Percentiles rank a stretch among this genome's conserved stretches.
phyloP scores from a whole-genome alignment of 75 land plant genomes.

The Ceratopteris richardii region DNA sequence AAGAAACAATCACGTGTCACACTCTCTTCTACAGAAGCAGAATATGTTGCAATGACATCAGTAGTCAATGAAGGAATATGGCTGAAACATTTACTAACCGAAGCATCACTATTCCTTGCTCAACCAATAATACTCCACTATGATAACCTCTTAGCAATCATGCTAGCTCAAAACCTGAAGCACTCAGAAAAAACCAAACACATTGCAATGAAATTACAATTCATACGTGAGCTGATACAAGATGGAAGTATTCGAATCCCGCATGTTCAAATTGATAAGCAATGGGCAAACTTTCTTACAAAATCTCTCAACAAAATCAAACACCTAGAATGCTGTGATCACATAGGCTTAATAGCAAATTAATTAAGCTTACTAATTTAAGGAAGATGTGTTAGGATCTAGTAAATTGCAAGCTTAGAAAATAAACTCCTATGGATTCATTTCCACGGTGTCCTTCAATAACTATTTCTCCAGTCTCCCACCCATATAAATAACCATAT shows the following conservation, averaged over 20 bases:
- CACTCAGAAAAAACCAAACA: conserved; percentile 26
- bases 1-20: conserved; percentile 10
- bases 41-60: conserved; percentile 13
- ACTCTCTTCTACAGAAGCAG: conserved; percentile 23
- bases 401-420: no score
- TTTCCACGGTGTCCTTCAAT: no score
- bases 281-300: conserved; percentile 9
- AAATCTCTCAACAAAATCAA: neutral
- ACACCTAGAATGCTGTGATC: neutral
- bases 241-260: conserved; percentile 2
- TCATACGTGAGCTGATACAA: conserved; percentile 6
- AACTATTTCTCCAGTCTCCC: no score
- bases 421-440: no score
- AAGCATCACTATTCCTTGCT: neutral
- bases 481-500: no score
- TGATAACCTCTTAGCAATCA: conserved; percentile 20
- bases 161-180: conserved; percentile 18
- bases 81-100: conserved; percentile 9
- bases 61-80: conserved; percentile 14
- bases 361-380: no score
- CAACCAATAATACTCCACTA: neutral
- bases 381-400: no score
- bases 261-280: conserved; percentile 4
- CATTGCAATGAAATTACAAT: conserved; percentile 11
- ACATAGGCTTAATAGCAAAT: neutral